Evolutionary conservation across 1,284 basidiomycete species (phyloP).

Genomic region (Exsudoporus floridanus): DNA sequence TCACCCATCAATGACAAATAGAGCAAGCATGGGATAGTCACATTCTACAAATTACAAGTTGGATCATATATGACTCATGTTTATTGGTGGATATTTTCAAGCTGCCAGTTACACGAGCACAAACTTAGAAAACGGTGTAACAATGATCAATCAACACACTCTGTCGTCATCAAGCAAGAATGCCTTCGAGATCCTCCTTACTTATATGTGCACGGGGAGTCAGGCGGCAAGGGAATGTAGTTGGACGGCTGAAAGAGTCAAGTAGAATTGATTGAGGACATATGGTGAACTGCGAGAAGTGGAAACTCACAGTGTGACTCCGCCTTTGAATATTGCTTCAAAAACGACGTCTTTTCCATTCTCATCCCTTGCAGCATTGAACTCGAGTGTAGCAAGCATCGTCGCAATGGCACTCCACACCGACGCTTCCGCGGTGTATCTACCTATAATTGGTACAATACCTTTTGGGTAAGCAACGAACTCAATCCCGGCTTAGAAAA

Average conservation of each 20-base stretch:
- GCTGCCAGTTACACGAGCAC: too few species aligned
- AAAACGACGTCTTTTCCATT: conserved; percentile 6
- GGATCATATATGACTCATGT: too few species aligned
- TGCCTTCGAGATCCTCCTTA: not conserved
- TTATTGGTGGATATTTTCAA: too few species aligned
- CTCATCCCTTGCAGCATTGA: conserved; percentile 7
- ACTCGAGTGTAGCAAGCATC: conserved; percentile 18
- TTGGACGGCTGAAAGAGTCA: not conserved
- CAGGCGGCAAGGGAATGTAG: not conserved
- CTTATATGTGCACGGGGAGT: not conserved
- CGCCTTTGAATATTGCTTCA: not conserved
- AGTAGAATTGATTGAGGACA: not conserved
- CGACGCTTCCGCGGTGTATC: conserved; percentile 14
- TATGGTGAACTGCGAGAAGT: not conserved
- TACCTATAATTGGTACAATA: conserved; percentile 1
- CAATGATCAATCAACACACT: too few species aligned
- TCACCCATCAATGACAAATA: too few species aligned
- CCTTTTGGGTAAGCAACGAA: not conserved
- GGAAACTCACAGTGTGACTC: conserved; percentile 6
- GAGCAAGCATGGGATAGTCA: too few species aligned
- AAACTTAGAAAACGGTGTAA: too few species aligned
- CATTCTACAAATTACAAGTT: too few species aligned
- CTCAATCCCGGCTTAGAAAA: not conserved
- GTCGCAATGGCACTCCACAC: conserved; percentile 15
- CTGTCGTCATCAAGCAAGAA: not conserved